A percentile compares a stretch with the other conserved stretches of the same genome.
Evolutionary conservation across 768 basidiomycete species (phyloP).

Genomic region (Tubosaeta sp.): DNA sequence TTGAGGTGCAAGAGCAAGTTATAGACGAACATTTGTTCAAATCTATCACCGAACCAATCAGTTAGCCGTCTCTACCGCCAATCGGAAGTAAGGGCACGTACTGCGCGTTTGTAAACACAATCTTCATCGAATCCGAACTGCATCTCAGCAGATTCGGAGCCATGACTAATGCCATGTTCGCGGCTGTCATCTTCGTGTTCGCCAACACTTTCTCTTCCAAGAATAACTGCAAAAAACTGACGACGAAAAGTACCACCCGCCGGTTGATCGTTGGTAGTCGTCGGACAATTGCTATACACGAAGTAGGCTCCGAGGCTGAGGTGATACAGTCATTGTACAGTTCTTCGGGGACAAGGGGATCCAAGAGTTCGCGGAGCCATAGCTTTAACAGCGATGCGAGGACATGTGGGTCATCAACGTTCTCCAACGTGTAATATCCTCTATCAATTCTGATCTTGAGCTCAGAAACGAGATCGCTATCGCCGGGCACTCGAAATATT

Average conservation of each 20-base stretch:
- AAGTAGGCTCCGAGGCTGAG: conserved; percentile 58
- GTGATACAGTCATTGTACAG: conserved; percentile 89
- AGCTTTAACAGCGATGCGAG: conserved; percentile 88
- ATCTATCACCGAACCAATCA: conserved; percentile 41
- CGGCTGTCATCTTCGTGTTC: conserved; percentile 85
- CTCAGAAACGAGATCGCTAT: conserved; percentile 82
- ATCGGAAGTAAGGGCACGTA: conserved; percentile 39
- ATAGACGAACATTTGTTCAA: conserved; percentile 85
- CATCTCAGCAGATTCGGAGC: conserved; percentile 88
- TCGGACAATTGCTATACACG: conserved; percentile 70
- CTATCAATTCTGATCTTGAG: conserved; percentile 87
- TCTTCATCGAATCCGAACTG: conserved; percentile 79
- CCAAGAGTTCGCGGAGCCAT: conserved; percentile 88
- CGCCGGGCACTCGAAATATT: conserved; percentile 91
- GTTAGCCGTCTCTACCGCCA: conserved; percentile 2
- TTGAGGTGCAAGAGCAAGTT: conserved; percentile 78
- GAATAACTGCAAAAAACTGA: conserved; percentile 91
- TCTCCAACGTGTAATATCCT: conserved; percentile 87
- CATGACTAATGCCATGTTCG: conserved; percentile 86
- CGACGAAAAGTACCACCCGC: conserved; percentile 79
- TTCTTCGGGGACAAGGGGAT: conserved; percentile 88
- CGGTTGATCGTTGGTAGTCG: conserved; percentile 83
- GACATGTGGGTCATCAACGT: conserved; percentile 87
- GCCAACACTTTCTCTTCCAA: conserved; percentile 69
- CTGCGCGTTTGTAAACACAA: conserved; percentile 92